Evolutionary conservation across 495 filamentous ascomycete genomes (phyloP), one percentile per base, ranked within the genome.

Genomic region (Penicillium subrubescens): DNA sequence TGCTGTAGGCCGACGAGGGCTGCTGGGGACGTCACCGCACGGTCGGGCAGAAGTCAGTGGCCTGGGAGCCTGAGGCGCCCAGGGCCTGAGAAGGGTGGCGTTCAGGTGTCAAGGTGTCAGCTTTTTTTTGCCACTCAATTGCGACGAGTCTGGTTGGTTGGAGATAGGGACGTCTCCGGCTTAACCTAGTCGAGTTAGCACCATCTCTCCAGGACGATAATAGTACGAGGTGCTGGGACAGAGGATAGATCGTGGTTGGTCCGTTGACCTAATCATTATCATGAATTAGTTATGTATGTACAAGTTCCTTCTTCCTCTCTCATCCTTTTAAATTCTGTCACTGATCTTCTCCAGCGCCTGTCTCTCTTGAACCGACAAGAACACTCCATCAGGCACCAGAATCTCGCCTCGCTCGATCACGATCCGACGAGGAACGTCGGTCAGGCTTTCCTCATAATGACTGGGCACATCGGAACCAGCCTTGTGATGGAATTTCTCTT

Each of bases 321-420:
- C 27, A 57, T 46, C 43, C 57, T 55, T 56, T 62, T 52, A 75
- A 60, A 82, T 61, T 51, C 80, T 68, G 10, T 73, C 65, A 46
- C 75, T 72, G 31, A 82, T 74, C 57, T 58, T 68, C 54, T 72
- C 66, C 37, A 82, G 62, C 0, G 75, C 53, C 34, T 59, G 59
- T 60, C 57, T 72, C 65, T 82, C 80, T 21, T 73, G 67, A 5
- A 60, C 65, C 12, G 72, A 72, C n/a, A 82, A 29, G 48, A 57
- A 73, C 15, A 82, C 34, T 35, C 77, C 73, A 59, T 78, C 73
- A 7, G 80, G 76, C 37, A 79, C 67, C 5, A 62, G 27, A 10
- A 82, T 63, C 29, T 67, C 71, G 1, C 71, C 75, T 10, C 66
- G 58, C 57, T 68, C 67, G 29, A 82, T 66, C 14, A 80, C 55